Percentiles rank a stretch among this genome's conserved stretches.
phyloP scores from a whole-genome alignment of 2,329 filamentous ascomycete genomes.

The Colletotrichum viniferum region DNA sequence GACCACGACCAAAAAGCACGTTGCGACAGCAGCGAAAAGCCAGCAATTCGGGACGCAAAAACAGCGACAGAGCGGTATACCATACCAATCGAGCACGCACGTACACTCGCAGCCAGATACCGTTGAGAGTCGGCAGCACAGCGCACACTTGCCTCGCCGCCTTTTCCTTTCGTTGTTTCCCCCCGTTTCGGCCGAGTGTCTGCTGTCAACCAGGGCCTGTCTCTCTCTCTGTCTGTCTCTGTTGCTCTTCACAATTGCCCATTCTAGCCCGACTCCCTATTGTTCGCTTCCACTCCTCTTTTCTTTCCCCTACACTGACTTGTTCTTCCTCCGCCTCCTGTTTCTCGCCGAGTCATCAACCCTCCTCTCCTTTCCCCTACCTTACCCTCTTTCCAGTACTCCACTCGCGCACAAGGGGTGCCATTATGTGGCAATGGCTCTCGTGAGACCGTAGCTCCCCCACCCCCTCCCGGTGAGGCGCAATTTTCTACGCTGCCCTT shows the following conservation, averaged over 20 bases:
- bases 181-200: slow-evolving; percentile 15
- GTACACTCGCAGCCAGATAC: background rate
- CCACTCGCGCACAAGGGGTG: slow-evolving; percentile 24
- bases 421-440: slow-evolving; percentile 33
- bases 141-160: slow-evolving; percentile 11
- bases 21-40: slow-evolving; percentile 7
- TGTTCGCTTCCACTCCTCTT: slow-evolving; percentile 13
- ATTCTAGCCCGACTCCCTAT: slow-evolving; percentile 22
- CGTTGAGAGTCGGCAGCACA: background rate
- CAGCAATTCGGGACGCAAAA: background rate
- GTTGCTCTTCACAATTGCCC: slow-evolving; percentile 14
- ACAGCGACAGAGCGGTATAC: slow-evolving; percentile 10
- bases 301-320: slow-evolving; percentile 5
- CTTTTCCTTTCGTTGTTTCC: slow-evolving; percentile 18
- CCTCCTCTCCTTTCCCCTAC: slow-evolving; percentile 19
- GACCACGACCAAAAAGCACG: slow-evolving; percentile 11
- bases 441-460: slow-evolving; percentile 32
- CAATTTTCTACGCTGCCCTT: slow-evolving; percentile 25
- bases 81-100: background rate
- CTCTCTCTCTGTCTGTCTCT: slow-evolving; percentile 8
- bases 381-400: slow-evolving; percentile 18
- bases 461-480: slow-evolving; percentile 26
- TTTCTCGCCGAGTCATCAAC: slow-evolving; percentile 18
- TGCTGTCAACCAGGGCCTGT: slow-evolving; percentile 17
- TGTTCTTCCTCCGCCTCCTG: slow-evolving; percentile 13